Percentiles rank a stretch among this genome's conserved stretches.
phyloP scores from a whole-genome alignment of 2,329 filamentous ascomycete species.

The Alternaria dauci region DNA sequence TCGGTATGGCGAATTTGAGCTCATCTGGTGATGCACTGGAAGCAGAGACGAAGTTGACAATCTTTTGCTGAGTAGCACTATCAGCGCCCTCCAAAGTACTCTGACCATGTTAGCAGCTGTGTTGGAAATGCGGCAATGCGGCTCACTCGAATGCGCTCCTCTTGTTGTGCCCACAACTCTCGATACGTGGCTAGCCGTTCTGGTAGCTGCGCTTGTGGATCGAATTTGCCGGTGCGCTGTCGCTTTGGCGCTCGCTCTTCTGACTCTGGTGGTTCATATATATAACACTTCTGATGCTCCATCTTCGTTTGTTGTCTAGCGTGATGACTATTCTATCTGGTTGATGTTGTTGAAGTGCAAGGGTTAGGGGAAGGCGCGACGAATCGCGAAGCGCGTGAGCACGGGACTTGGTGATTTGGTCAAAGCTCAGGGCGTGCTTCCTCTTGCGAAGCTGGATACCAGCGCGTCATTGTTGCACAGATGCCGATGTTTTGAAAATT shows the following conservation, averaged over 20 bases:
- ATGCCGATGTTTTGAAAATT: neutral
- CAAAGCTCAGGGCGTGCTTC: slow-evolving; percentile 8
- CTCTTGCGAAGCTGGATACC: neutral
- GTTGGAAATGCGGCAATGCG: neutral
- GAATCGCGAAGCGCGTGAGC: slow-evolving; percentile 37
- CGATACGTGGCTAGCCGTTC: slow-evolving; percentile 69
- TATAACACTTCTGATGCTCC: slow-evolving; percentile 60
- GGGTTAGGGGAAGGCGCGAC: slow-evolving; percentile 24
- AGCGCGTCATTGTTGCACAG: neutral
- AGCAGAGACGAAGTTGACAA: slow-evolving; percentile 51
- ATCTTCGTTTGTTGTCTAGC: slow-evolving; percentile 37
- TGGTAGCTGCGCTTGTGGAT: slow-evolving; percentile 33
- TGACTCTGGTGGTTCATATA: slow-evolving; percentile 51
- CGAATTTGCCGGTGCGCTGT: slow-evolving; percentile 45
- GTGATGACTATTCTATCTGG: neutral
- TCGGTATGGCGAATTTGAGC: slow-evolving; percentile 64
- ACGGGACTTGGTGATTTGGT: slow-evolving; percentile 36
- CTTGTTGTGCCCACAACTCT: slow-evolving; percentile 70
- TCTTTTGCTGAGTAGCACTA: slow-evolving; percentile 49
- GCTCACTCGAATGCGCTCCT: slow-evolving; percentile 68
- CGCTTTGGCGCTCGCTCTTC: slow-evolving; percentile 53
- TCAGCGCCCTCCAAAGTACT: slow-evolving; percentile 52
- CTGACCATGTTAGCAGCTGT: slow-evolving; percentile 33
- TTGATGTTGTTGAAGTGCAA: slow-evolving; percentile 10
- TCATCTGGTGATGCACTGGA: slow-evolving; percentile 30